Percentiles rank a stretch among this genome's conserved stretches.
Conservation (phyloP, 352 stramenopile species). For the Phytophthora capsici region DNA sequence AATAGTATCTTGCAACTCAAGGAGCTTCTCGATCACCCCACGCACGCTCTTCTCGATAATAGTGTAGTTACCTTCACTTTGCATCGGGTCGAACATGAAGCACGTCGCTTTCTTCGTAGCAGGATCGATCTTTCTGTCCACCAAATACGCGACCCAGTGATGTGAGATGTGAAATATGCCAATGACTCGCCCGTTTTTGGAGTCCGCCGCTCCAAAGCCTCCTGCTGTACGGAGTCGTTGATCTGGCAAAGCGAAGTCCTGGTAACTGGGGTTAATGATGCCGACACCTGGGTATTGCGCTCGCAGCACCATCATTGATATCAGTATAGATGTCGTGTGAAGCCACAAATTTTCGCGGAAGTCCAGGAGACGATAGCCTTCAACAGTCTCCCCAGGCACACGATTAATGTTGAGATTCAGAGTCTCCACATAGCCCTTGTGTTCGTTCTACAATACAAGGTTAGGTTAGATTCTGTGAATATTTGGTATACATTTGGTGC, state of each 20-base stretch:
- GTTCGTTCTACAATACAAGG: not conserved
- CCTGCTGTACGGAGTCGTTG: not conserved
- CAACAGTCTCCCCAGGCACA: not conserved
- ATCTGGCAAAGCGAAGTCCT: not conserved
- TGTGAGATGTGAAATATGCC: not conserved
- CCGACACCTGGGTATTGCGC: not conserved
- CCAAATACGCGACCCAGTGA: not conserved
- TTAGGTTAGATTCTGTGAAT: no score
- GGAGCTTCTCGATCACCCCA: not conserved
- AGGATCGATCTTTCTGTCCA: not conserved
- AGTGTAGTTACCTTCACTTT: not conserved
- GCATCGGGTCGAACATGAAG: constrained; percentile 2
- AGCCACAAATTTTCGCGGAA: constrained; percentile 5
- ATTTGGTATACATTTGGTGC: not conserved
- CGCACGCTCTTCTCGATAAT: constrained; percentile 6
- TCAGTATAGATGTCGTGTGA: not conserved
- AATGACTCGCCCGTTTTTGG: not conserved
- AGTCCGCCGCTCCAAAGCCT: not conserved
- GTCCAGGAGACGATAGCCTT: not conserved
- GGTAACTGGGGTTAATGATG: not conserved
- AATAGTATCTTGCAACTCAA: not conserved
- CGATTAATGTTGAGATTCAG: not conserved
- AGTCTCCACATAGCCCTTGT: not conserved
- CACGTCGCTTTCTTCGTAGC: not conserved
- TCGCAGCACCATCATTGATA: not conserved